phyloP scores from a whole-genome alignment of 139 green algal genomes.

The Picochlorum sp. region DNA sequence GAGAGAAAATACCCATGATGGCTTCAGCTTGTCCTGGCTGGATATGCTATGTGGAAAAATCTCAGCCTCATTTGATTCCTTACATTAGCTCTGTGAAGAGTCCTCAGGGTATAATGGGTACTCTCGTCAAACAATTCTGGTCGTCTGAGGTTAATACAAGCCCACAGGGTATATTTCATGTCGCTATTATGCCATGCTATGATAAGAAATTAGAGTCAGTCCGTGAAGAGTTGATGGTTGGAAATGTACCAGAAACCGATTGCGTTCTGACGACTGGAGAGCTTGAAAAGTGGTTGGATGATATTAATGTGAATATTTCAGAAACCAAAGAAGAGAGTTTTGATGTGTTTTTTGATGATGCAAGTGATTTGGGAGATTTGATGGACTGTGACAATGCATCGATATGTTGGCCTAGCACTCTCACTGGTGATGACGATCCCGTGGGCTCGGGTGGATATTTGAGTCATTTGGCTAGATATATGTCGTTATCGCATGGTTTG shows the following conservation, averaged over 20 bases:
- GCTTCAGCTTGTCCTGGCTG: conserved; percentile 89
- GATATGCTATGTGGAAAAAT: conserved; percentile 99
- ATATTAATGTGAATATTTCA: neutral
- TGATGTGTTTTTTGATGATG: neutral
- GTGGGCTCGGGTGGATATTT: conserved; percentile 73
- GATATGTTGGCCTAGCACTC: no score
- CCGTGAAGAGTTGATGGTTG: conserved; percentile 58
- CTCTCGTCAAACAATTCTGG: conserved; percentile 72
- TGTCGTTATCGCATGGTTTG: conserved; percentile 49
- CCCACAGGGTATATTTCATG: conserved; percentile 69
- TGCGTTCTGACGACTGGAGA: conserved; percentile 84
- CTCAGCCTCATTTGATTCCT: conserved; percentile 55
- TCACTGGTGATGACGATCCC: neutral
- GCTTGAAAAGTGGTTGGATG: conserved; percentile 69
- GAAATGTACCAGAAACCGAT: conserved; percentile 70
- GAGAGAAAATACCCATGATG: conserved; percentile 65
- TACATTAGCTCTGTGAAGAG: conserved; percentile 60
- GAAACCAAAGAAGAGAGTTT: neutral
- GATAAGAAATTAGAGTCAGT: conserved; percentile 99
- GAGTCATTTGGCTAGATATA: conserved; percentile 67
- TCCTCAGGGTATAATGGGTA: conserved; percentile 82
- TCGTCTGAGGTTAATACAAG: conserved; percentile 19
- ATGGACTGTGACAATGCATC: no score
- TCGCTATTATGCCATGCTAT: conserved; percentile 94
- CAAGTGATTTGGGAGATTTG: no score